Base-by-base conservation (phyloP, 768 basidiomycete species). In the Symmetrospora coprosmae region DNA sequence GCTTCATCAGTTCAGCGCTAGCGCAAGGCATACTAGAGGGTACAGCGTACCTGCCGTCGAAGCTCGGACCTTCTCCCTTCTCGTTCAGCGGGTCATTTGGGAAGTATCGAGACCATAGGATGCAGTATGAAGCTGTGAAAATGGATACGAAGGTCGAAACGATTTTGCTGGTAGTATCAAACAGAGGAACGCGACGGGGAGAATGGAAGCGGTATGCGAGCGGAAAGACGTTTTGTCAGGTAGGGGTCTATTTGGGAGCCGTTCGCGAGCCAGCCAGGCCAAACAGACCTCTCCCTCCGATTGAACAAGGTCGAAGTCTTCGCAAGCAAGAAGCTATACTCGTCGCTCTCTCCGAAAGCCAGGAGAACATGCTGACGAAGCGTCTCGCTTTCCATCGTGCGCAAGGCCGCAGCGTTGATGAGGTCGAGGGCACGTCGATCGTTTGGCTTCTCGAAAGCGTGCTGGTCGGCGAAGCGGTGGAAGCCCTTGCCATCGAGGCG, bases 261-360 rank as follows among this genome's bases (percentile, higher is more conserved):
- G n/a, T n/a, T 39, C 37, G 21, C 7, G 11, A 39, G 13, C 25
- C 45, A 17, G 46, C 39, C 14, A 4, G 17, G 17, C 16, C 9
- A 11, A 1, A 56, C 73, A 21, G 40, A 76, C 76, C 75, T 75
- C 41, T 74, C 75, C 7, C 94, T 80, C 30, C 94, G 81, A 66
- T 86, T 89, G 74, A 89, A 92, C 9, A 99, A 72, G 5, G 78
- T 73, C 1, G 87, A 82, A 2, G 79, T 77, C 65, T 80, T 83
- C 56, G 82, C 81, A 45, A 99, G 78, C 51, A 97, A 78, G 68
- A 99, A 97, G 70, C 92, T 97, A 73, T 82, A 97, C 73, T 99
- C 94, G 71, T 99, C 94, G 19, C 90, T 94, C 75, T 99, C 87
- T 1, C 94, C 94, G 70, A 91, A 97, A 0, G 79, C 94, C 19